Evolutionary conservation across 1,284 basidiomycete genomes (phyloP).

Genomic region (Cutaneotrichosporon mucoides): DNA sequence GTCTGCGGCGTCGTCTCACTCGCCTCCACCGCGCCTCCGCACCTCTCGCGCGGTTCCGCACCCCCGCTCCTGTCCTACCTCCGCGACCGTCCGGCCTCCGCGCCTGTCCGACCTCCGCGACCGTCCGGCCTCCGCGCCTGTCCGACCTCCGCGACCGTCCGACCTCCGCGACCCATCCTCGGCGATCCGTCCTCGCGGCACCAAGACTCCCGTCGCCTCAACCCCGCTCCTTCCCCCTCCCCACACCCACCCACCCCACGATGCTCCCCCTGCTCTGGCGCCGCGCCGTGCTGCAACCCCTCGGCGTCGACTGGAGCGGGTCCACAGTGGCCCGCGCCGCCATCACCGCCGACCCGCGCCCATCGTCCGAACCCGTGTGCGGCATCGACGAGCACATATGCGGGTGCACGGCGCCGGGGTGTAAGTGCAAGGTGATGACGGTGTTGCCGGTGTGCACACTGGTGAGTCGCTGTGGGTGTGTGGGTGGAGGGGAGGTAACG

Average conservation of each 20-base stretch:
- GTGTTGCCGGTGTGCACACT: constrained; percentile 15
- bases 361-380: neutral
- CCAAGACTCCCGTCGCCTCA: neutral
- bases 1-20: too few species aligned
- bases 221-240: neutral
- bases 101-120: neutral
- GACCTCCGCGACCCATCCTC: too few species aligned
- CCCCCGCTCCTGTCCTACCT: too few species aligned
- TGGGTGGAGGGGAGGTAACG: neutral
- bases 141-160: too few species aligned
- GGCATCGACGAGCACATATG: constrained; percentile 17
- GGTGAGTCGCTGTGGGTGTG: constrained; percentile 6
- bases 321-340: neutral
- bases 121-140: neutral
- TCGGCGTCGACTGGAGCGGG: neutral
- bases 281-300: too few species aligned
- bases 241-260: neutral
- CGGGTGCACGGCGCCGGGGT: constrained; percentile 17
- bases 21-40: too few species aligned
- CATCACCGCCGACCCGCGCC: neutral
- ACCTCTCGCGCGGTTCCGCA: too few species aligned
- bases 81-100: neutral
- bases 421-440: constrained; percentile 24
- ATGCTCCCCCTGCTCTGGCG: neutral
- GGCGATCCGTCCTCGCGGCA: neutral